phyloP scores from a whole-genome alignment of 139 green algal species.

The Mychonastes homosphaera region DNA sequence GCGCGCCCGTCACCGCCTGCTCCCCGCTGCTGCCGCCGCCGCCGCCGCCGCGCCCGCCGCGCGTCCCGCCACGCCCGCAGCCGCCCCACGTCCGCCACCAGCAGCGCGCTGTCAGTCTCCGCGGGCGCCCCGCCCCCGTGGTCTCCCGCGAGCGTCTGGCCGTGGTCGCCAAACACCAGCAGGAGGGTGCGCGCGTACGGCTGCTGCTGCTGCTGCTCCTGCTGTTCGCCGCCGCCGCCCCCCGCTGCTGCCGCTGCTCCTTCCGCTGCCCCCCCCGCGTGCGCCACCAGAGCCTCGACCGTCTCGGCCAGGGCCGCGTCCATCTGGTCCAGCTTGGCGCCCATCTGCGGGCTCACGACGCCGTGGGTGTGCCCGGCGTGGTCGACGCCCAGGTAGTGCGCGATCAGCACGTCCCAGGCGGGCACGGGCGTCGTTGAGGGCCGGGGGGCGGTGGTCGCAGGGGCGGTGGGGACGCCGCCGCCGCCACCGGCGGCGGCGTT shows the following conservation, averaged over 20 bases:
- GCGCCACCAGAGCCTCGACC: not conserved
- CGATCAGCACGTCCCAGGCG: constrained; percentile 83
- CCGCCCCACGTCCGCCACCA: constrained; percentile 21
- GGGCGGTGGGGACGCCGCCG: not conserved
- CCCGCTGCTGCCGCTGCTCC: not conserved
- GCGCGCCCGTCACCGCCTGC: not conserved
- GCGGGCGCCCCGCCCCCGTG: constrained; percentile 82
- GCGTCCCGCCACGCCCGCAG: not conserved
- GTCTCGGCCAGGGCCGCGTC: no score
- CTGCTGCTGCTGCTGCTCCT: not conserved
- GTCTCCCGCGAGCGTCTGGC: constrained; percentile 78
- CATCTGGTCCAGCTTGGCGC: constrained; percentile 75
- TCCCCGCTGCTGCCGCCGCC: constrained; percentile 6
- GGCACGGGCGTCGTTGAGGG: not conserved
- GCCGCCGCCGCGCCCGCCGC: not conserved
- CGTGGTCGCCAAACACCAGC: constrained; percentile 90
- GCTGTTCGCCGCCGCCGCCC: not conserved
- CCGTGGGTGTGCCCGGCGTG: constrained; percentile 83
- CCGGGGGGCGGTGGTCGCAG: no score
- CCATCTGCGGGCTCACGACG: constrained; percentile 59
- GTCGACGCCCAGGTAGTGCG: constrained; percentile 90
- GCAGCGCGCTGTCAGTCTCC: constrained; percentile 63
- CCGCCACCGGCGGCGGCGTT: not conserved
- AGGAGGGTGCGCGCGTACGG: constrained; percentile 63
- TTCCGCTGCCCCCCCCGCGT: constrained; percentile 19